Percentiles rank a stretch among this genome's conserved stretches.
phyloP scores from a whole-genome alignment of 768 basidiomycete genomes.

The Suillus ampliporus region DNA sequence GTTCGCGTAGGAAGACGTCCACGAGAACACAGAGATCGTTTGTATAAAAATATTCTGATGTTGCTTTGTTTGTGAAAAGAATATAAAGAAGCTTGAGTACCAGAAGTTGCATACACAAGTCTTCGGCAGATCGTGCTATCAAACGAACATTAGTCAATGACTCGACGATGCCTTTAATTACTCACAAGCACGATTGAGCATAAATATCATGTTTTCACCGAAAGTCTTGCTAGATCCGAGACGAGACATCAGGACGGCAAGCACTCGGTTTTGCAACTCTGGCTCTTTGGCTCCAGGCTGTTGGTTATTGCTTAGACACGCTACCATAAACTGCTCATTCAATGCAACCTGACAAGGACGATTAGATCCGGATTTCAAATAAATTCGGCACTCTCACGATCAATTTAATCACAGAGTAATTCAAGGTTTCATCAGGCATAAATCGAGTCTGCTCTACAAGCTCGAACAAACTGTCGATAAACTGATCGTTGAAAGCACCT shows the following conservation, averaged over 20 bases:
- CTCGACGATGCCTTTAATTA: conserved; percentile 19
- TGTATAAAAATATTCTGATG: conserved; percentile 96
- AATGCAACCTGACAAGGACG: conserved; percentile 70
- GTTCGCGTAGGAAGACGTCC: conserved; percentile 96
- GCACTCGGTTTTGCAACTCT: conserved; percentile 74
- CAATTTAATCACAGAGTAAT: conserved; percentile 94
- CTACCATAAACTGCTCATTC: conserved; percentile 99
- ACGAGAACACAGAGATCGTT: conserved; percentile 96
- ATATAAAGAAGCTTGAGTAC: conserved; percentile 95
- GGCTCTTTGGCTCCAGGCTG: conserved; percentile 33
- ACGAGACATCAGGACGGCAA: conserved; percentile 84
- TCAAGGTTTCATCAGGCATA: conserved; percentile 90
- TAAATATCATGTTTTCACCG: conserved; percentile 98
- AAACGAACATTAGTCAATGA: conserved; percentile 14
- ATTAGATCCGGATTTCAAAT: background rate
- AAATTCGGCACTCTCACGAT: conserved; percentile 60
- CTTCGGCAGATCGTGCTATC: conserved; percentile 86
- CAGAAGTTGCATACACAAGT: conserved; percentile 91
- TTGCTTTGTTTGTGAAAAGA: conserved; percentile 91
- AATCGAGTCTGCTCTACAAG: conserved; percentile 91
- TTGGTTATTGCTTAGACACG: conserved; percentile 52
- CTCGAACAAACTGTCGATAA: conserved; percentile 90
- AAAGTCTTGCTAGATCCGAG: conserved; percentile 91
- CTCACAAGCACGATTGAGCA: conserved; percentile 94
- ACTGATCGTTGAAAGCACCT: conserved; percentile 83